A percentile compares a stretch with the other conserved stretches of the same genome.
phyloP scores from a whole-genome alignment of 2,329 filamentous ascomycete species.

The Chaetomium strumarium region DNA sequence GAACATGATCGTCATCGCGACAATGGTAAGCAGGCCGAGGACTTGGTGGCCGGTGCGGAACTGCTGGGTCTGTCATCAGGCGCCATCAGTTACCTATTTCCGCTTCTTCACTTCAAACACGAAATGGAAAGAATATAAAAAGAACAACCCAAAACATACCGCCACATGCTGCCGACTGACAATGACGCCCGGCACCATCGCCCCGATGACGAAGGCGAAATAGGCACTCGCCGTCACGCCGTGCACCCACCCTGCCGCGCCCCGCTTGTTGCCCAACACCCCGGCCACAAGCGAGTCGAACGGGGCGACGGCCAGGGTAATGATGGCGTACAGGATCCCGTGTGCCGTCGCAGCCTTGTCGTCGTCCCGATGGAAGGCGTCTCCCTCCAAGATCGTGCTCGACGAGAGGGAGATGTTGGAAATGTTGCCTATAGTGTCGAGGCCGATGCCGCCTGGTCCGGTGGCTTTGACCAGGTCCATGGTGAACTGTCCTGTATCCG shows the following conservation, averaged over 20 bases:
- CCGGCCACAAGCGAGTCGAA: conserved; percentile 22
- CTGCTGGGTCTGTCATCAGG: conserved; percentile 20
- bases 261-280: conserved; percentile 17
- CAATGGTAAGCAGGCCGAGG: conserved; percentile 23
- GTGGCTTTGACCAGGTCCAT: conserved; percentile 19
- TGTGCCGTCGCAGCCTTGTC: conserved; percentile 21
- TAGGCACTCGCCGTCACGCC: conserved; percentile 16
- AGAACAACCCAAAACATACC: conserved; percentile 5
- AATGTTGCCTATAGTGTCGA: background rate
- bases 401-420: background rate
- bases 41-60: conserved; percentile 24
- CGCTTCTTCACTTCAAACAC: background rate
- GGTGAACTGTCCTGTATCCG: conserved; percentile 16
- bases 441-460: conserved; percentile 17
- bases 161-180: conserved; percentile 20
- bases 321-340: conserved; percentile 23
- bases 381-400: conserved; percentile 4
- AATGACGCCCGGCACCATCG: conserved; percentile 22
- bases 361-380: conserved; percentile 4
- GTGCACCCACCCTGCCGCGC: conserved; percentile 17
- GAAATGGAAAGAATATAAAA: background rate
- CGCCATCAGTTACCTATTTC: background rate
- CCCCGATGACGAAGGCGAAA: conserved; percentile 22
- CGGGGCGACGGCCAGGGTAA: conserved; percentile 22
- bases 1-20: conserved; percentile 19